Evolutionary conservation across 306 rosid genomes (phyloP), one percentile per base, ranked within the genome.

Genomic region (Purshia tridentata): DNA sequence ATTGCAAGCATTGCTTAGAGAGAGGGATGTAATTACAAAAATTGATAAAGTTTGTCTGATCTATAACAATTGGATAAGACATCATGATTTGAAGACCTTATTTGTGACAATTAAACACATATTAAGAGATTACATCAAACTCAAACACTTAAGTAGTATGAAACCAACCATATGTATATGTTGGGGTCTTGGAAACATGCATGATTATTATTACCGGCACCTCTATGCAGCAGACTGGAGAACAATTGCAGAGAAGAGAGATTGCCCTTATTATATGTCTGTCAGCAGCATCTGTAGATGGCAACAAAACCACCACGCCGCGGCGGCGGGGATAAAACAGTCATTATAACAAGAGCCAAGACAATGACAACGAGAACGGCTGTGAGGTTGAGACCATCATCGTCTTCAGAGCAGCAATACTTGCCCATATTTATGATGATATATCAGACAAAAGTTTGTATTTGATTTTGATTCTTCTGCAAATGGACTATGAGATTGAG

Each of bases 351-450:
- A 63, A 73, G 80, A 56, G 74, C 82, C 8, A 82, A 0, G 44
- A 82, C 76, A 39, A 77, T 6, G 71, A 74, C 77, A 19, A 82
- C 18, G n/a, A 82, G 73, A 53, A 73, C 4, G 6, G 52, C 9
- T 3, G 77, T 2, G 60, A 78, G 64, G 71, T 37, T 42, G 8
- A 63, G 0, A 20, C 82, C 78, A 0, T 67, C 79, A 0, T 76
- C 84, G 0, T 35, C 22, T 29, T 19, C 66, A n/a, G 63, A 58
- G 44, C 72, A 54, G 69, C 85, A 81, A n/a, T 49, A 35, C 68
- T 48, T 73, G 5, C 66, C 79, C 82, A 81, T 81, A 22, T 5
- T 19, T 62, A 61, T 16, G 7, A 29, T 29, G 35, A 29, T 29
- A 29, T 29, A 29, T 29, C 35, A 29, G 2, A 29, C 8, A 9